These are phyloP conservation scores for Daphne laureola DNA, from an alignment of 441 rosid genomes.

Conservation along the genomic window DNA sequence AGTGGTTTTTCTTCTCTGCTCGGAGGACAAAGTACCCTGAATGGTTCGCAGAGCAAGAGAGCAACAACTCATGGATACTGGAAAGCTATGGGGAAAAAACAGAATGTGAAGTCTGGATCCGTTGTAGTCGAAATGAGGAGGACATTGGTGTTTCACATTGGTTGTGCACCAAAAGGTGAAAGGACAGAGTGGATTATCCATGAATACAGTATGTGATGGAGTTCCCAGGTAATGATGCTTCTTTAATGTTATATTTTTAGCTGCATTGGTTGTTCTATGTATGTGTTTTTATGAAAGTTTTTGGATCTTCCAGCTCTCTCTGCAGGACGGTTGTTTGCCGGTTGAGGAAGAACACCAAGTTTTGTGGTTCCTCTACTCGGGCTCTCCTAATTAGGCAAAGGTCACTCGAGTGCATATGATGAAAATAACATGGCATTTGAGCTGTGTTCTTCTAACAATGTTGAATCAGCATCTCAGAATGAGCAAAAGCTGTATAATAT, in stretches of 20 bases:
- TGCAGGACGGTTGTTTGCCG: slow-evolving; percentile 48
- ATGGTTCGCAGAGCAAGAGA: slow-evolving; percentile 72
- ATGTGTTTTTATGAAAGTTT: too few species aligned
- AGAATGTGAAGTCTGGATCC: slow-evolving; percentile 54
- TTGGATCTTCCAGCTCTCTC: neutral
- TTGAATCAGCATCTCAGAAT: slow-evolving; percentile 41
- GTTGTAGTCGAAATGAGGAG: slow-evolving; percentile 67
- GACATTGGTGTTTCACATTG: slow-evolving; percentile 72
- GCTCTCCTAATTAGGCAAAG: slow-evolving; percentile 13
- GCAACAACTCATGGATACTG: slow-evolving; percentile 79
- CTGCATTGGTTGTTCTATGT: too few species aligned
- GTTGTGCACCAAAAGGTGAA: slow-evolving; percentile 93
- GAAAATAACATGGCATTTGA: slow-evolving; percentile 28
- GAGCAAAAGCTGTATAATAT: slow-evolving; percentile 28
- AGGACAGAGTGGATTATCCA: slow-evolving; percentile 90
- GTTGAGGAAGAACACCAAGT: slow-evolving; percentile 19
- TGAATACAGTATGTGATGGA: slow-evolving; percentile 60
- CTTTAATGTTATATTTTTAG: too few species aligned
- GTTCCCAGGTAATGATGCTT: neutral
- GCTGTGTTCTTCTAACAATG: slow-evolving; percentile 33
- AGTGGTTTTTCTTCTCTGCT: slow-evolving; percentile 84
- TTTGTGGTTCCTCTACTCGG: slow-evolving; percentile 21
- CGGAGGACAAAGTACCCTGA: slow-evolving; percentile 79
- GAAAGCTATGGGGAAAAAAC: slow-evolving; percentile 92
- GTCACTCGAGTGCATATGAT: neutral